Base-by-base conservation (phyloP, 495 filamentous ascomycete species). In the Neurospora sp. region DNA sequence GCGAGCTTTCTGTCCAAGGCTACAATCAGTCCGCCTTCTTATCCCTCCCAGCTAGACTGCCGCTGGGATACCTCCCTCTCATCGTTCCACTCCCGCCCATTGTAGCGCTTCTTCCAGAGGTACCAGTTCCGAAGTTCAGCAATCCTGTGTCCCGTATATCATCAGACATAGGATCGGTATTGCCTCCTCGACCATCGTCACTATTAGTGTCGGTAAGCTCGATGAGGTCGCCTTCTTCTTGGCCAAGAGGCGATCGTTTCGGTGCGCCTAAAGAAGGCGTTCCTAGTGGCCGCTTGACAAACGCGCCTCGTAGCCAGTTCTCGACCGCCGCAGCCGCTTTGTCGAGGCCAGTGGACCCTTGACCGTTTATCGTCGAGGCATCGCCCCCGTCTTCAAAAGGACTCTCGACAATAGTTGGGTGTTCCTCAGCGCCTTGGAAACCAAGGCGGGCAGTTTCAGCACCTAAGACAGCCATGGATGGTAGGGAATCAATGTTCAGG, bases 271-370 rank as follows among this genome's bases (percentile, higher is more conserved):
- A 72, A 5, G 84, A 78, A 1, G 88, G 84, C 40, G 86, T 87
- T 31, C 83, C 83, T 4, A 87, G 16, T 66, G 54, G 54, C 14
- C 85, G 85, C 76, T 88, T 88, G 3, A 86, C 88, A 44, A 91
- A 93, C 72, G 95, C 88, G 75, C 91, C 93, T 60, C 94, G 85
- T 75, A 98, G 86, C 93, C 96, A 99, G 8, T 90, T 90, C 81
- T 98, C 95, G 39, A 99, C 88, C 14, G 90, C 92, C 14, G 92
- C 91, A 0, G 94, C 94, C 2, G 96, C 89, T 72, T 93, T 92
- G 77, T 97, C 95, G 7, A 98, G 82, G 7, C 82, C 85, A 23
- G 80, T 80, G 27, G 54, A 66, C 6, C 81, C 82, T 54, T 84
- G 81, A 10, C 76, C 72, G 39, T 76, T 77, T 39, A 79, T 74